Conservation (phyloP, 2,329 filamentous ascomycete genomes). For the Penicillium oxalicum region DNA sequence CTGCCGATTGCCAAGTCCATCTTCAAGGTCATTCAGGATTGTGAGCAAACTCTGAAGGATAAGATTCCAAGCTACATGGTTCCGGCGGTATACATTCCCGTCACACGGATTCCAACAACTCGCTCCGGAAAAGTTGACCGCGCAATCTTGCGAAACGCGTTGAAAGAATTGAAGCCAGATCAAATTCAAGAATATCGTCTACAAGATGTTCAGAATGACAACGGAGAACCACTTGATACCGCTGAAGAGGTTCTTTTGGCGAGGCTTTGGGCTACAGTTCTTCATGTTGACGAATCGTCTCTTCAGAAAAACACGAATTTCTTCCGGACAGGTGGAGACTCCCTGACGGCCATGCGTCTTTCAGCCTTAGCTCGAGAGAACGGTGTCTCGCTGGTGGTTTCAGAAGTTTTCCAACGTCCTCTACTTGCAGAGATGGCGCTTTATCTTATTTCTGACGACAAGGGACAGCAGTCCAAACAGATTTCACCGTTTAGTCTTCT, state of each 20-base stretch:
- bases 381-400: background rate
- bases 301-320: background rate
- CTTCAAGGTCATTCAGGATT: background rate
- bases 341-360: background rate
- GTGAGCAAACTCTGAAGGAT: background rate
- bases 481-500: background rate
- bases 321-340: background rate
- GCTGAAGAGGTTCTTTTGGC: background rate
- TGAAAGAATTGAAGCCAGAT: background rate
- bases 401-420: background rate
- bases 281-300: background rate
- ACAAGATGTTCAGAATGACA: background rate
- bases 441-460: background rate
- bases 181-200: background rate
- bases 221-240: background rate
- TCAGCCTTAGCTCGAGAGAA: background rate
- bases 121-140: background rate
- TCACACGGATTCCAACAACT: background rate
- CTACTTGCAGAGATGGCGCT: background rate
- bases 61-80: background rate
- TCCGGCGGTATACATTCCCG: background rate
- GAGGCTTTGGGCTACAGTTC: background rate
- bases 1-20: background rate
- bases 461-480: background rate
- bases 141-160: background rate